Percentiles rank a stretch among this genome's conserved stretches.
These are phyloP conservation scores for Fusarium illudens DNA, from an alignment of 2,329 filamentous ascomycete genomes.

Conservation along the genomic window DNA sequence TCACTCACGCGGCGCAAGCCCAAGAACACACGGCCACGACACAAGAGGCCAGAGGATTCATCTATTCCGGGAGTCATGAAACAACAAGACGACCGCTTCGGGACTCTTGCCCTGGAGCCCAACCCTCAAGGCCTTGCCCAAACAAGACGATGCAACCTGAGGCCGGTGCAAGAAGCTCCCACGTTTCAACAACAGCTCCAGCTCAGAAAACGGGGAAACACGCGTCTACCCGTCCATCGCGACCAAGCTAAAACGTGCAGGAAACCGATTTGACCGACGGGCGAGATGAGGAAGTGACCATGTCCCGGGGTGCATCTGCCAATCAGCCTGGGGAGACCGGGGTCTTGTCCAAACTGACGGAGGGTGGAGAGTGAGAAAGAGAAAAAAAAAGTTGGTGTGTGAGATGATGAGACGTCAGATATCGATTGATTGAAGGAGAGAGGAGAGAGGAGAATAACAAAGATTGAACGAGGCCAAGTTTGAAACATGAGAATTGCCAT, in stretches of 20 bases:
- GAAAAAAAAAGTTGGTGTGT: slow-evolving; percentile 26
- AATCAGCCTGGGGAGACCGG: slow-evolving; percentile 37
- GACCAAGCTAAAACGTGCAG: slow-evolving; percentile 39
- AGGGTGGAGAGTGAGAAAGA: slow-evolving; percentile 33
- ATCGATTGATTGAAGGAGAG: slow-evolving; percentile 20
- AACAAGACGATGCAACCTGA: slow-evolving; percentile 22
- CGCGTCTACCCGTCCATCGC: slow-evolving; percentile 29
- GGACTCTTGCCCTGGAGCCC: slow-evolving; percentile 8
- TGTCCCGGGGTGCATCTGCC: slow-evolving; percentile 39
- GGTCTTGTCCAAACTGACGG: slow-evolving; percentile 35
- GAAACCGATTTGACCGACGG: slow-evolving; percentile 40
- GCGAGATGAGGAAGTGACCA: slow-evolving; percentile 37
- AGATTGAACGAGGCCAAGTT: slow-evolving; percentile 17
- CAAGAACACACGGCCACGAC: slow-evolving; percentile 20
- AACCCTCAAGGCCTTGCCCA: slow-evolving; percentile 7
- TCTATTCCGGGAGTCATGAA: slow-evolving; percentile 31
- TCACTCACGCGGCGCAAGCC: no score
- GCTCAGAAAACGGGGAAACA: no score
- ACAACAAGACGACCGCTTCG: slow-evolving; percentile 23
- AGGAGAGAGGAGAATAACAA: slow-evolving; percentile 3
- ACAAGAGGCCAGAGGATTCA: slow-evolving; percentile 16
- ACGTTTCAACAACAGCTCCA: slow-evolving; percentile 38
- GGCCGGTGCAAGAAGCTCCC: slow-evolving; percentile 24
- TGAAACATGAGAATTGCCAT: background rate
- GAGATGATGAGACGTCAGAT: slow-evolving; percentile 36